A percentile compares a stretch with the other conserved stretches of the same genome.
Conservation (phyloP, 2,329 filamentous ascomycete genomes). For the Gaeumannomyces sp. region DNA sequence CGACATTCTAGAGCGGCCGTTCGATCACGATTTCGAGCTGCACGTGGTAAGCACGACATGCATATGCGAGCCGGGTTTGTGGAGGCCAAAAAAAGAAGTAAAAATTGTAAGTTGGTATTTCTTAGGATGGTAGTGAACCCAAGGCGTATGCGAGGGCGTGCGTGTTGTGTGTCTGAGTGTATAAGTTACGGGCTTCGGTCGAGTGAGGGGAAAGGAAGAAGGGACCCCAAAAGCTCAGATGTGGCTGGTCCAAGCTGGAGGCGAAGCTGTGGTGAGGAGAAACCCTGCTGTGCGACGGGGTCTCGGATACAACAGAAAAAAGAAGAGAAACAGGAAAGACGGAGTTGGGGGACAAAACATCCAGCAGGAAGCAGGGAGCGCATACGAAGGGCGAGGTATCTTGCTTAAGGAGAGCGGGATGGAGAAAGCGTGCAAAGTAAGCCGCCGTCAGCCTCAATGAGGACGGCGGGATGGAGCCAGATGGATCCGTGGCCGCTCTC, state of each 20-base stretch:
- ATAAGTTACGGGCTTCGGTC: background rate
- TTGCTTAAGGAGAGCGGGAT: background rate
- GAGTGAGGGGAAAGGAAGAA: background rate
- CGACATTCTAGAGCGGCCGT: background rate
- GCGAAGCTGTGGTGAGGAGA: background rate
- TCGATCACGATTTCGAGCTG: background rate
- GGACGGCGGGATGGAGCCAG: background rate
- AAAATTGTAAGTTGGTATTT: background rate
- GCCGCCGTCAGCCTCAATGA: background rate
- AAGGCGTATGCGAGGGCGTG: background rate
- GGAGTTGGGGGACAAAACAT: background rate
- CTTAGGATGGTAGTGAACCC: background rate
- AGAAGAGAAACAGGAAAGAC: background rate
- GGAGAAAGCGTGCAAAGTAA: background rate
- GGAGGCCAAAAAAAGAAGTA: background rate
- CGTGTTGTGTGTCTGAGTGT: background rate
- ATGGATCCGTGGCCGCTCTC: background rate
- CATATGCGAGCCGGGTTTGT: background rate
- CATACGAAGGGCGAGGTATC: background rate
- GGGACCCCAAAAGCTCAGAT: background rate
- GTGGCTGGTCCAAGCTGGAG: background rate
- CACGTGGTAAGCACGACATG: background rate
- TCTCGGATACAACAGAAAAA: background rate
- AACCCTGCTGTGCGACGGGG: background rate
- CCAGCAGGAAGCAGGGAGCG: background rate